These are phyloP conservation scores for Microcyclospora pomicola DNA, from an alignment of 2,329 filamentous ascomycete species.

Conservation along the genomic window DNA sequence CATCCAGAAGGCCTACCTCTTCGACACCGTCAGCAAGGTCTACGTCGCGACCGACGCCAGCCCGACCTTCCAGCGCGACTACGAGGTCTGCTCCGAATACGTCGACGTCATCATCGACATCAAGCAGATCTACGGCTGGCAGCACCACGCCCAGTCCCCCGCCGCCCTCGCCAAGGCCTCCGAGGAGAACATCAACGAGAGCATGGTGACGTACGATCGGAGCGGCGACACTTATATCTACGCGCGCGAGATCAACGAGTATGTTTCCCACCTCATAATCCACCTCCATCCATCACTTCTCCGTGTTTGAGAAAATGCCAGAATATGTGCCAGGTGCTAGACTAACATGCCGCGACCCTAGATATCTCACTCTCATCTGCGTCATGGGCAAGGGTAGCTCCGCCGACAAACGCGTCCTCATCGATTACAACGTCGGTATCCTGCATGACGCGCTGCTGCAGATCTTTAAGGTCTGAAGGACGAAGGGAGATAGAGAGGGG, in stretches of 20 bases:
- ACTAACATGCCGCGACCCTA: no score
- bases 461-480: constrained; percentile 47
- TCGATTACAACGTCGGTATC: constrained; percentile 77
- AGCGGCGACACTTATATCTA: constrained; percentile 47
- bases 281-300: no score
- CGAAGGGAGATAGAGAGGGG: no score
- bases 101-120: constrained; percentile 98
- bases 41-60: constrained; percentile 95
- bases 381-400: constrained; percentile 73
- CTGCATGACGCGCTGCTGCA: constrained; percentile 66
- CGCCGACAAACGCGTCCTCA: constrained; percentile 68
- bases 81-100: constrained; percentile 97
- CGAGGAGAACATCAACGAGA: constrained; percentile 33
- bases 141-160: background rate
- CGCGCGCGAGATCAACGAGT: constrained; percentile 54
- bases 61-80: constrained; percentile 86
- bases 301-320: no score
- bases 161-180: background rate
- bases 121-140: constrained; percentile 74
- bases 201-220: constrained; percentile 47
- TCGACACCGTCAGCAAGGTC: constrained; percentile 95
- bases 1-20: constrained; percentile 96
- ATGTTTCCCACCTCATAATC: constrained; percentile 14
- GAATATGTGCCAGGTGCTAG: no score
- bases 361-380: constrained; percentile 67